Evolutionary conservation across 1,284 basidiomycete species (phyloP).

Genomic region (Trichosporon coremiiforme): DNA sequence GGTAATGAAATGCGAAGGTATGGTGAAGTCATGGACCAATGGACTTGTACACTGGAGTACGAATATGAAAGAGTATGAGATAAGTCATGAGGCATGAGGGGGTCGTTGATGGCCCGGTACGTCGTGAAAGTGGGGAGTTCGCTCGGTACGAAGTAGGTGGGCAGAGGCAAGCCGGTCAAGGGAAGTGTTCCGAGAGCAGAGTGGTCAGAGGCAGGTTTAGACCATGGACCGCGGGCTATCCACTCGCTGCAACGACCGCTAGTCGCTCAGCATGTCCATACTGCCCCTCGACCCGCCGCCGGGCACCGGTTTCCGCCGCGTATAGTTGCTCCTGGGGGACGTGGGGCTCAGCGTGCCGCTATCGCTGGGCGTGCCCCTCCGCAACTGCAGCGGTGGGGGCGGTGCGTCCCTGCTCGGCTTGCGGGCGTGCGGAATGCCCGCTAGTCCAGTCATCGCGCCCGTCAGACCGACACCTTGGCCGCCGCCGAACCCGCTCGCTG

Average conservation of each 20-base stretch:
- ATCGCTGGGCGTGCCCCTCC: background rate
- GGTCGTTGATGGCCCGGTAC: too few relatives aligned
- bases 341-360: constrained; percentile 22
- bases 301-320: constrained; percentile 38
- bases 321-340: constrained; percentile 24
- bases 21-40: too few relatives aligned
- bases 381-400: constrained; percentile 26
- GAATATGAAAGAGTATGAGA: too few relatives aligned
- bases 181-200: too few relatives aligned
- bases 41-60: too few relatives aligned
- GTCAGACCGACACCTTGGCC: background rate
- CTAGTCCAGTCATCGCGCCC: background rate
- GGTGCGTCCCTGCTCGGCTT: background rate
- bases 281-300: constrained; percentile 17
- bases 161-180: too few relatives aligned
- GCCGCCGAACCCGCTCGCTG: background rate
- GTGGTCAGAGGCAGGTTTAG: too few relatives aligned
- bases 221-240: too few relatives aligned
- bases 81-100: too few relatives aligned
- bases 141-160: too few relatives aligned
- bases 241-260: background rate
- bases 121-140: too few relatives aligned
- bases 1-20: too few relatives aligned
- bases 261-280: constrained; percentile 12
- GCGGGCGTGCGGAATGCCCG: constrained; percentile 16